These are phyloP conservation scores for Abelmoschus esculentus DNA, from an alignment of 345 rosid genomes.

Conservation along the genomic window DNA sequence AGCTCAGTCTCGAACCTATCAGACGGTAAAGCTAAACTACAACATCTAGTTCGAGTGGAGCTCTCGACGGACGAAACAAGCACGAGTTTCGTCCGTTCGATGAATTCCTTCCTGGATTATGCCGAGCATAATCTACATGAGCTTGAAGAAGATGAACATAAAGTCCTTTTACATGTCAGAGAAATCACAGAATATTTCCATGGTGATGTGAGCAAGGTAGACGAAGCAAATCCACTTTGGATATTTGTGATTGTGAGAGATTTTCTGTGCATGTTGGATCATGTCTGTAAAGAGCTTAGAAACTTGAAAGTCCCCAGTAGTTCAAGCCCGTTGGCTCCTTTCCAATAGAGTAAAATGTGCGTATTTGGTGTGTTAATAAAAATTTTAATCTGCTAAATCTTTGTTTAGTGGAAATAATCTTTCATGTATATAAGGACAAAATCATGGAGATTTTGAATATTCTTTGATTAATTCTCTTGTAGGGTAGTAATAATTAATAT, in stretches of 20 bases:
- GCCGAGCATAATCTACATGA: constrained; percentile 59
- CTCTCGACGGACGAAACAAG: constrained; percentile 37
- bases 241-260: constrained; percentile 97
- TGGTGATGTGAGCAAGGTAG: constrained; percentile 66
- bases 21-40: constrained; percentile 50
- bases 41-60: constrained; percentile 37
- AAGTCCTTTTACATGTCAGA: constrained; percentile 58
- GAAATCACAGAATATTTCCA: constrained; percentile 90
- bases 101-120: constrained; percentile 46
- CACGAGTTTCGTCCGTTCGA: constrained; percentile 41
- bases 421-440: no score
- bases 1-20: constrained; percentile 69
- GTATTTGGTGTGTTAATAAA: neutral
- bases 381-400: no score
- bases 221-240: constrained; percentile 74
- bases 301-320: constrained; percentile 45
- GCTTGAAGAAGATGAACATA: constrained; percentile 63
- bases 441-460: no score
- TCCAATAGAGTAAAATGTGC: constrained; percentile 35
- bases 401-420: no score
- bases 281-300: constrained; percentile 86
- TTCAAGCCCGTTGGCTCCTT: constrained; percentile 74
- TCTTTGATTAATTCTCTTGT: no score
- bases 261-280: constrained; percentile 89
- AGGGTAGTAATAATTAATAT: no score